Percentiles rank a stretch among this genome's conserved stretches.
phyloP scores from a whole-genome alignment of 768 basidiomycete species.

The Fistulinella prunicolor region DNA sequence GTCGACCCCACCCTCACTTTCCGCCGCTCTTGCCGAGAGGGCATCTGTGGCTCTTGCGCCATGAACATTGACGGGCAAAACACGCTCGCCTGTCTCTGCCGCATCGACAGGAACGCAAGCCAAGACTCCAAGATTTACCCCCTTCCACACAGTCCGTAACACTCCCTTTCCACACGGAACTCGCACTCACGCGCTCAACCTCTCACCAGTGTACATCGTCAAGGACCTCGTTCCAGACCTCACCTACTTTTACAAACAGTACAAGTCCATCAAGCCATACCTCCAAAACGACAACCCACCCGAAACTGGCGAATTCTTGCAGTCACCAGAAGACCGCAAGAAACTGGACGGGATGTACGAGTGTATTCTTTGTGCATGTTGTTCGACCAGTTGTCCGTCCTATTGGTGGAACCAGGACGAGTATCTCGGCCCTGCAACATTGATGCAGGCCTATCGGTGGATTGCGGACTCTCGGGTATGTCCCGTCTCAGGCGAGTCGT shows the following conservation, averaged over 20 bases:
- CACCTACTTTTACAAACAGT: constrained; percentile 96
- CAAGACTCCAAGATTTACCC: constrained; percentile 94
- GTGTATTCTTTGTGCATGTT: constrained; percentile 96
- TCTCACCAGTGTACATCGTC: constrained; percentile 84
- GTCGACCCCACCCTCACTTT: constrained; percentile 96
- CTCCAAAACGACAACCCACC: constrained; percentile 92
- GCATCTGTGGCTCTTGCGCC: constrained; percentile 97
- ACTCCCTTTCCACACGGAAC: background rate
- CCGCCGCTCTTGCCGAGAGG: constrained; percentile 88
- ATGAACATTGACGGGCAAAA: constrained; percentile 99
- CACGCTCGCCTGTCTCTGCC: constrained; percentile 95
- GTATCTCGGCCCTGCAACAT: constrained; percentile 94
- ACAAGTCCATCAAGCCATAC: constrained; percentile 98
- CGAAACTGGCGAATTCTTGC: constrained; percentile 80
- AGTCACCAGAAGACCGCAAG: constrained; percentile 86
- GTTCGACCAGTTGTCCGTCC: constrained; percentile 94
- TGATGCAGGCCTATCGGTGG: constrained; percentile 98
- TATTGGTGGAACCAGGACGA: constrained; percentile 99
- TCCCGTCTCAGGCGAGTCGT: constrained; percentile 4
- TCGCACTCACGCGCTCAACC: background rate
- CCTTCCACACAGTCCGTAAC: constrained; percentile 85
- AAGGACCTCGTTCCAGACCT: constrained; percentile 96
- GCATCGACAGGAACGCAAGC: constrained; percentile 73
- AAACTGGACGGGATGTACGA: constrained; percentile 98
- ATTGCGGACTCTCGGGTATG: constrained; percentile 92